phyloP scores from a whole-genome alignment of 257 asterid species.

The Dorcoceras hygrometricum region DNA sequence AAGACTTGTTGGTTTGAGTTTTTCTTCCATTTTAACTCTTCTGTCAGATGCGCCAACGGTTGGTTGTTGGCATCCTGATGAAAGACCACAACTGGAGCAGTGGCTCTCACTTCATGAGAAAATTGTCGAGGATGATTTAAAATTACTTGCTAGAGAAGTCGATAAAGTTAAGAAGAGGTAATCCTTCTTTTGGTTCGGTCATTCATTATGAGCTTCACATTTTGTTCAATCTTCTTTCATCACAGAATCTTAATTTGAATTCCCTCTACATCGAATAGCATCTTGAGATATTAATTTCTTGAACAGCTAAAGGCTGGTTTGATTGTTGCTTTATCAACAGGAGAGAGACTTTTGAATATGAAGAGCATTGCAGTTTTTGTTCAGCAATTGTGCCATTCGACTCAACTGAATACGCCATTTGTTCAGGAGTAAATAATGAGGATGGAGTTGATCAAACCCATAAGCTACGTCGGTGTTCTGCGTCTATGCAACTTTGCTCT shows the following conservation, averaged over 20 bases:
- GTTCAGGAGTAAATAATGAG: conserved; percentile 42
- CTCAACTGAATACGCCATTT: conserved; percentile 59
- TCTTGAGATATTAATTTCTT: neutral
- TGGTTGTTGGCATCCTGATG: conserved; percentile 53
- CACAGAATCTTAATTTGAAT: too few species aligned
- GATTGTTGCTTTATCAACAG: conserved; percentile 26
- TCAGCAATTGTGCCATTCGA: conserved; percentile 72
- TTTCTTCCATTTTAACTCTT: conserved; percentile 37
- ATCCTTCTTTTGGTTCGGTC: conserved; percentile 7
- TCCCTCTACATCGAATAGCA: neutral
- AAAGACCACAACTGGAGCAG: conserved; percentile 68
- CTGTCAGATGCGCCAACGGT: conserved; percentile 29
- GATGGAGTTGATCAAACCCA: conserved; percentile 40
- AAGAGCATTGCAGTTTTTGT: conserved; percentile 67
- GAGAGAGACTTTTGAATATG: conserved; percentile 29
- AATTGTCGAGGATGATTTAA: conserved; percentile 42
- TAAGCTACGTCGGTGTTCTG: conserved; percentile 59
- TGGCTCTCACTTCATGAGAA: conserved; percentile 52
- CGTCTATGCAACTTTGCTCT: conserved; percentile 68
- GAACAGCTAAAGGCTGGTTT: neutral
- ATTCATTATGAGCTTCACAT: neutral
- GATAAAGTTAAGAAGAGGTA: conserved; percentile 59
- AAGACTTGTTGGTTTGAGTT: conserved; percentile 59
- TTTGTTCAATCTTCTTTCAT: conserved; percentile 11
- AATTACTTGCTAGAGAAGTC: conserved; percentile 48